Base-by-base conservation (phyloP, 1,139 yeast species). In the Scheffersomyces cryptocercus region DNA sequence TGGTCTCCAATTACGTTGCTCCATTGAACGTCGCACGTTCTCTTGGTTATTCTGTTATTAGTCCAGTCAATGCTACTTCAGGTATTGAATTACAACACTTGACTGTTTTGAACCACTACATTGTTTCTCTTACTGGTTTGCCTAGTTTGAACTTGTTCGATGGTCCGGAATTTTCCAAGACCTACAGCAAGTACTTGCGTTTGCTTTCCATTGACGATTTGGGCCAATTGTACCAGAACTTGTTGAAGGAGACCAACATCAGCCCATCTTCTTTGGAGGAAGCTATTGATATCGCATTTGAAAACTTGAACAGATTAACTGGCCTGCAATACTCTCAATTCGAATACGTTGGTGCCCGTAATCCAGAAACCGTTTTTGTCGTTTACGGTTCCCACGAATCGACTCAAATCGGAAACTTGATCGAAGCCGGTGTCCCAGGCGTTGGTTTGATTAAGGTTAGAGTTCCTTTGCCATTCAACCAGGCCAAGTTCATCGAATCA, bases 111-210 rank as follows among this genome's bases (percentile, higher is more conserved):
- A 77, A 91, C 46, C 74, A 84, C 39, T 85, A 79, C 45, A 68
- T 87, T 54, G 82, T 95, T 13, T 54, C 65, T 3, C 58, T 65
- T 46, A 71, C 80, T 33, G 75, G 81, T 29, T 65, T 70, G 35
- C 88, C 93, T 4, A 75, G 85, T 15, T 64, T 88, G 44, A 84
- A 85, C 64, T 73, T 88, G 51, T 87, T 84, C 61, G 97, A 90
- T 59, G 98, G 97, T 36, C 73, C 88, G 12, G 78, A 82, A 42
- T 84, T 82, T 49, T 64, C 83, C 41, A 82, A 80, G 54, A 77
- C 82, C 49, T 78, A 76, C 54, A 68, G 79, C 49, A 78, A 77
- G 52, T 73, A 75, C 48, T 58, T 67, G 10, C 68, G 71, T 37
- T 77, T 81, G 43, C 64, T 77, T 43, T 63, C 81, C 11, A 68